These are phyloP conservation scores for Primulina huaijiensis DNA, from an alignment of 257 asterid species.

Conservation along the genomic window DNA sequence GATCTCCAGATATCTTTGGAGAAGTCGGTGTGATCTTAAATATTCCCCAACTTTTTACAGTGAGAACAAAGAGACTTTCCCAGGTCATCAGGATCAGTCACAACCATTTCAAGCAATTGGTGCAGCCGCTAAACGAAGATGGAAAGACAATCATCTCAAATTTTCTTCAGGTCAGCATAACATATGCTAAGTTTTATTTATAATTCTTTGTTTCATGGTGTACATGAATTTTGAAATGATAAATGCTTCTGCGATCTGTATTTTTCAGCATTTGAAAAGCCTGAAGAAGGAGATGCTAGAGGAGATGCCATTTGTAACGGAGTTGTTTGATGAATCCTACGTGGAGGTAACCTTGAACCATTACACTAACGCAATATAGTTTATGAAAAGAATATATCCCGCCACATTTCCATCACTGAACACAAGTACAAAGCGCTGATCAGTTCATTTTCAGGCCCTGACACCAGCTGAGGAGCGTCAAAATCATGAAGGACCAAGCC, in stretches of 20 bases:
- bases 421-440: conserved; percentile 19
- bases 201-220: neutral
- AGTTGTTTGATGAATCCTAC: conserved; percentile 54
- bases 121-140: conserved; percentile 59
- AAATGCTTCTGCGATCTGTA: conserved; percentile 19
- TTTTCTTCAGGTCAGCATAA: conserved; percentile 65
- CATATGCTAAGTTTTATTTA: conserved; percentile 5
- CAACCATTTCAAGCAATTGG: conserved; percentile 85
- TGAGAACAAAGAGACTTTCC: conserved; percentile 83
- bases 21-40: conserved; percentile 86
- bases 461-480: conserved; percentile 37
- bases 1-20: conserved; percentile 67
- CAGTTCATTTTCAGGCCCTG: conserved; percentile 40
- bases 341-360: conserved; percentile 49
- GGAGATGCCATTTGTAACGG: conserved; percentile 66
- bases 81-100: conserved; percentile 90
- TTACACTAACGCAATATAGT: conserved; percentile 1
- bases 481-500: conserved; percentile 35
- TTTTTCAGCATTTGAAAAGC: conserved; percentile 61
- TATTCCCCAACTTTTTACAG: conserved; percentile 87
- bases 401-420: neutral
- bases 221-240: conserved; percentile 13
- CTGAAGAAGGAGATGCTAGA: conserved; percentile 60
- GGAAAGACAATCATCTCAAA: conserved; percentile 65
- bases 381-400: neutral